Conservation (phyloP, 1,139 yeast genomes). For the Saccharomyces pastorianus region DNA sequence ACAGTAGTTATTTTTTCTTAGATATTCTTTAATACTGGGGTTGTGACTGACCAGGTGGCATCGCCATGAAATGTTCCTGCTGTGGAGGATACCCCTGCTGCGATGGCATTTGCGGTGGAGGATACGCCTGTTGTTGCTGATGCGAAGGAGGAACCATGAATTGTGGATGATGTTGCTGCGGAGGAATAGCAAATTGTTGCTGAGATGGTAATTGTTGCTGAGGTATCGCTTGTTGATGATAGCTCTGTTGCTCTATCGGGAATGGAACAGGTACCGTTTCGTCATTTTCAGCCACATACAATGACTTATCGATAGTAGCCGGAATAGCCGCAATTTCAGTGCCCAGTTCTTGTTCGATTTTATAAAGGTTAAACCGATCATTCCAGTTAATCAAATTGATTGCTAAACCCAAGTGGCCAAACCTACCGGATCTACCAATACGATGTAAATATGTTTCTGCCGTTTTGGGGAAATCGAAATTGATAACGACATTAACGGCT, state of each 20-base stretch:
- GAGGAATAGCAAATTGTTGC: constrained; percentile 17
- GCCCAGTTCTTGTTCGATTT: constrained; percentile 94
- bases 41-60: constrained; percentile 4
- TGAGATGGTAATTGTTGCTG: constrained; percentile 11
- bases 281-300: constrained; percentile 79
- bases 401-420: constrained; percentile 96
- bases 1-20: constrained; percentile 2
- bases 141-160: constrained; percentile 11
- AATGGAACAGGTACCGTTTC: constrained; percentile 80
- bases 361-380: constrained; percentile 86
- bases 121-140: constrained; percentile 2
- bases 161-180: constrained; percentile 19
- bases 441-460: constrained; percentile 97
- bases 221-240: constrained; percentile 12
- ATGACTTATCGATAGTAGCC: constrained; percentile 72
- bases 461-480: constrained; percentile 96
- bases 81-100: constrained; percentile 13
- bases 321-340: constrained; percentile 97
- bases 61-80: constrained; percentile 3
- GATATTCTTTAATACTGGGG: constrained; percentile 7
- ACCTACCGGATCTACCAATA: constrained; percentile 98
- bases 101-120: constrained; percentile 10
- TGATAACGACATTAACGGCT: constrained; percentile 95
- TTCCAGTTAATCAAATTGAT: constrained; percentile 95
- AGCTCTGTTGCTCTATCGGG: constrained; percentile 43